These are phyloP conservation scores for Aspergillus spinulosporus DNA, from an alignment of 2,329 filamentous ascomycete genomes.

Conservation along the genomic window DNA sequence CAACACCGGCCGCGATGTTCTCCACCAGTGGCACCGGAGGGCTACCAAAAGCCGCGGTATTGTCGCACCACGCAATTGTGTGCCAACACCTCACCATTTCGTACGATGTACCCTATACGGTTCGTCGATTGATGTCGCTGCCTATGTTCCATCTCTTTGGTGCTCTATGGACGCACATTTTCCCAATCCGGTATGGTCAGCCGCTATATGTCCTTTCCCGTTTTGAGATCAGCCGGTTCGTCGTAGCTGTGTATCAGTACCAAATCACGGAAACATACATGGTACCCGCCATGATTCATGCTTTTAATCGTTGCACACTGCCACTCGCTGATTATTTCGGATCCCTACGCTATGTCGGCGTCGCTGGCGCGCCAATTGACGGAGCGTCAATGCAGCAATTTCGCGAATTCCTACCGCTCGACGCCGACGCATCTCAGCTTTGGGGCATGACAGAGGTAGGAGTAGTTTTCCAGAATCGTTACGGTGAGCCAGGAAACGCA, in stretches of 20 bases:
- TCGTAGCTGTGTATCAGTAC: conserved; percentile 42
- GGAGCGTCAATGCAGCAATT: conserved; percentile 43
- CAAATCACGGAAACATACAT: conserved; percentile 52
- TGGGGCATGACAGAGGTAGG: conserved; percentile 60
- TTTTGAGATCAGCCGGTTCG: conserved; percentile 45
- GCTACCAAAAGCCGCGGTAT: conserved; percentile 59
- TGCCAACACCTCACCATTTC: conserved; percentile 50
- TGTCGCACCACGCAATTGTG: conserved; percentile 60
- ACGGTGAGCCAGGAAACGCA: conserved; percentile 42
- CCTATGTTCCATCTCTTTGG: conserved; percentile 58
- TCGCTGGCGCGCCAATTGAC: conserved; percentile 54
- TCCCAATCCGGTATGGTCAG: conserved; percentile 48
- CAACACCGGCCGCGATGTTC: conserved; percentile 52
- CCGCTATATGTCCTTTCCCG: conserved; percentile 51
- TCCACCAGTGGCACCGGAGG: conserved; percentile 63
- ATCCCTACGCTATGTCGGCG: conserved; percentile 47
- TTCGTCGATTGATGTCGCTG: conserved; percentile 50
- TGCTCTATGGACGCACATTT: conserved; percentile 48
- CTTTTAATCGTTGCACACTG: conserved; percentile 33
- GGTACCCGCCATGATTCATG: conserved; percentile 49
- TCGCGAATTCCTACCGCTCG: conserved; percentile 41
- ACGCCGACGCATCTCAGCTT: conserved; percentile 49
- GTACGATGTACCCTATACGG: conserved; percentile 43
- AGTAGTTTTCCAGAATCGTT: conserved; percentile 44
- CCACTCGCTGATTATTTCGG: conserved; percentile 34